phyloP scores from a whole-genome alignment of 768 basidiomycete genomes.

The Brasilioporus rufonigricans region DNA sequence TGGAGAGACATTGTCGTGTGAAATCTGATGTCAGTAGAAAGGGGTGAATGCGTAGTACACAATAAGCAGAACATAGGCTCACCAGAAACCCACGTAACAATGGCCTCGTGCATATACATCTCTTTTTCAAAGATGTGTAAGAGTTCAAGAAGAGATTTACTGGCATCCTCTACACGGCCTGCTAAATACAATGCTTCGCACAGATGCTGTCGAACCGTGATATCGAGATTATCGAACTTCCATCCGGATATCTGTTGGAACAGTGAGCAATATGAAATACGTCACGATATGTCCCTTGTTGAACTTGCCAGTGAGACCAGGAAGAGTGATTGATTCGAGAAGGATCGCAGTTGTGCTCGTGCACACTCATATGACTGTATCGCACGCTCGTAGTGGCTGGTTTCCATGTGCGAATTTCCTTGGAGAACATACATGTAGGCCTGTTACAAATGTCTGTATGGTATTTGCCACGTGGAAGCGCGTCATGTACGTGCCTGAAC shows the following conservation, averaged over 20 bases:
- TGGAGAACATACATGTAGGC: not conserved
- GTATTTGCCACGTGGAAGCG: not conserved
- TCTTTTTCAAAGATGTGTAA: not conserved
- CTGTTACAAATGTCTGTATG: not conserved
- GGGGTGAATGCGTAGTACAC: not conserved
- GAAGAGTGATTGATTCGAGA: not conserved
- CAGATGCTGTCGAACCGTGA: not conserved
- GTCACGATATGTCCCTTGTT: not conserved
- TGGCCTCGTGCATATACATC: not conserved
- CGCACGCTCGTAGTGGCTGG: not conserved
- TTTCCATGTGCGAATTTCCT: not conserved
- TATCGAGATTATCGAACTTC: not conserved
- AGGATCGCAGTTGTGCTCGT: not conserved
- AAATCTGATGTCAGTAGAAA: not conserved
- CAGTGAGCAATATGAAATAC: not conserved
- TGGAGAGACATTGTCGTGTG: not conserved
- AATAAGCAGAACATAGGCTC: not conserved
- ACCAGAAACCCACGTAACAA: not conserved
- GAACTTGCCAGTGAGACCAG: not conserved
- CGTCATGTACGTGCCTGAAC: not conserved
- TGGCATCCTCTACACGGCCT: not conserved
- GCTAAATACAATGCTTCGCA: not conserved
- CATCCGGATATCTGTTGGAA: not conserved
- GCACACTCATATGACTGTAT: not conserved
- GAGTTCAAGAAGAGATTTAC: not conserved